A percentile compares a stretch with the other conserved stretches of the same genome.
Evolutionary conservation across 2,329 filamentous ascomycete genomes (phyloP).

Genomic region (Fusarium haematococcum): DNA sequence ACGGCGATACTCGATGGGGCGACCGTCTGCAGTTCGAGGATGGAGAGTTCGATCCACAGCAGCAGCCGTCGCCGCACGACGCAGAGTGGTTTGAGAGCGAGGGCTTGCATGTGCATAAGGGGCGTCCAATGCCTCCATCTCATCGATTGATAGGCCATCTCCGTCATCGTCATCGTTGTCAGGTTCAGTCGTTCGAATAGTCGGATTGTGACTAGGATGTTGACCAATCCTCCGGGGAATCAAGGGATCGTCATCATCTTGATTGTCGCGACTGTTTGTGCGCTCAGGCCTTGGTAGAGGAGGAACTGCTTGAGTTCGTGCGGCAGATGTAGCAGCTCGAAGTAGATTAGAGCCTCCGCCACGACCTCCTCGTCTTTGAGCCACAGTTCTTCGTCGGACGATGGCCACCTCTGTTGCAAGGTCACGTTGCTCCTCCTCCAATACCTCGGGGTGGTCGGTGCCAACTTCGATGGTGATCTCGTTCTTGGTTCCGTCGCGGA

Average conservation of each 20-base stretch:
- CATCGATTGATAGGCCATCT: constrained; percentile 63
- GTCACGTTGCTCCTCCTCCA: constrained; percentile 80
- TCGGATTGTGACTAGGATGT: constrained; percentile 41
- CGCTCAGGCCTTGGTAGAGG: constrained; percentile 44
- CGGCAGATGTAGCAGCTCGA: constrained; percentile 60
- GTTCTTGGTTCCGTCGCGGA: constrained; percentile 64
- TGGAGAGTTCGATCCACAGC: constrained; percentile 78
- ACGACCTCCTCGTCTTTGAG: constrained; percentile 67
- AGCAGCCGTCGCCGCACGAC: constrained; percentile 80
- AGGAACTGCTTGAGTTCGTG: constrained; percentile 41
- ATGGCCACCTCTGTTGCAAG: constrained; percentile 84
- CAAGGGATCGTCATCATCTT: constrained; percentile 62
- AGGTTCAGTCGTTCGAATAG: constrained; percentile 29
- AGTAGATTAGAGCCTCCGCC: constrained; percentile 56
- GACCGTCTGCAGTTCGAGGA: constrained; percentile 65
- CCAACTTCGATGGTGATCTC: constrained; percentile 81
- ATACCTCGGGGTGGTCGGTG: constrained; percentile 73
- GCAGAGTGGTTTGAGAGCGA: constrained; percentile 76
- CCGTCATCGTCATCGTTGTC: constrained; percentile 51
- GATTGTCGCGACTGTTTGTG: constrained; percentile 36
- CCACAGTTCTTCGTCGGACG: constrained; percentile 78
- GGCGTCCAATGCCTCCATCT: constrained; percentile 73
- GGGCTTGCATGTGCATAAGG: constrained; percentile 81
- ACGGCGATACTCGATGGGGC: constrained; percentile 72
- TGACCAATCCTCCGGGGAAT: constrained; percentile 61